Conservation (phyloP, 2,329 filamentous ascomycete species). For the Ophiostoma novo-ulmi region DNA sequence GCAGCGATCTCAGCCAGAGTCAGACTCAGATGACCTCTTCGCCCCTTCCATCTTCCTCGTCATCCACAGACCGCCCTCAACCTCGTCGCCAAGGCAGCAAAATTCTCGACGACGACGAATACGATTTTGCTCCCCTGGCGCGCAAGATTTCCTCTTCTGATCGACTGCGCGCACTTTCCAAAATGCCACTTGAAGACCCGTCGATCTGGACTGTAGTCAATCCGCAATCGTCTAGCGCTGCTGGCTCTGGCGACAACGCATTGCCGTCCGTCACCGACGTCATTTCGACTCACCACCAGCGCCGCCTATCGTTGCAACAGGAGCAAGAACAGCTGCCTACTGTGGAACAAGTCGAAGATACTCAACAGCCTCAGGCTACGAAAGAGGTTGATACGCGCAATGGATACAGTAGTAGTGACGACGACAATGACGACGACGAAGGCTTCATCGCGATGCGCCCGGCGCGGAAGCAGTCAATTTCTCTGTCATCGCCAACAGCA, state of each 20-base stretch:
- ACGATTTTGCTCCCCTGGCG: slow-evolving; percentile 34
- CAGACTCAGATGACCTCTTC: slow-evolving; percentile 8
- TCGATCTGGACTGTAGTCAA: slow-evolving; percentile 36
- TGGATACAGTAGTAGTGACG: slow-evolving; percentile 12
- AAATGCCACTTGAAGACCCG: slow-evolving; percentile 36
- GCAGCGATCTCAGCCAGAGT: neutral
- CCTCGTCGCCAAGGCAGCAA: slow-evolving; percentile 28
- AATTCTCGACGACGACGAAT: slow-evolving; percentile 33
- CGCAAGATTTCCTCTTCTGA: slow-evolving; percentile 38
- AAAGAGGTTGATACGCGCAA: neutral
- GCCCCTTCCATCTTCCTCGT: neutral
- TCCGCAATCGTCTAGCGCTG: slow-evolving; percentile 25
- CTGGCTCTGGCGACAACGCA: neutral
- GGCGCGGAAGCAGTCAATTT: slow-evolving; percentile 9
- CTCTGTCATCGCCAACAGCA: neutral
- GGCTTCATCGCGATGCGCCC: slow-evolving; percentile 27
- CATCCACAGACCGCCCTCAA: neutral
- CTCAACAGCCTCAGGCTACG: neutral
- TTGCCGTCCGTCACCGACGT: neutral
- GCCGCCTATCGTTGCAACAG: neutral
- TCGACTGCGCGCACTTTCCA: slow-evolving; percentile 36
- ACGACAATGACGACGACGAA: slow-evolving; percentile 23
- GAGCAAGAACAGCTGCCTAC: neutral
- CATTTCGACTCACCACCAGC: slow-evolving; percentile 13
- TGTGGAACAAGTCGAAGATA: slow-evolving; percentile 1